Evolutionary conservation across 2,329 filamentous ascomycete species (phyloP), one percentile per base, ranked within the genome.

Genomic region (Venturia oleaginea): DNA sequence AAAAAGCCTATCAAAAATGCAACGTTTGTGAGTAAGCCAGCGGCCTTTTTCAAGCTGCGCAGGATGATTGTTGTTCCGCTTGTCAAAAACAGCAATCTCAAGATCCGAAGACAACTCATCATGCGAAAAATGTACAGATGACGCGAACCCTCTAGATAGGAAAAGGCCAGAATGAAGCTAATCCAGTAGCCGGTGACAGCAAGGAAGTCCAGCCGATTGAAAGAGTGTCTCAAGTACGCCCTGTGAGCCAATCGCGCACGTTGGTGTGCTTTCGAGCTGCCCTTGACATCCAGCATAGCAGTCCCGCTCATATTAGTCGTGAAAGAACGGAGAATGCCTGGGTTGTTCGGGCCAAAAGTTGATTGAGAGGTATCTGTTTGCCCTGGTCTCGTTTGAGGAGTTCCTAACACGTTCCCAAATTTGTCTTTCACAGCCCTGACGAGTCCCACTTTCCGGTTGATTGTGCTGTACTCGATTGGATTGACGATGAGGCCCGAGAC

Each of bases 111-210:
- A 76, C 92, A 97, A 72, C 92, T 96, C 66, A 99, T 81, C 95
- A 99, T 99, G 65, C 91, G 88, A 75, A 99, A 99, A 8, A 97
- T 84, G 70, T 92, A 96, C 8, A 97, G 75, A 72, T 95, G 90
- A 62, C 86, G 81, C 2, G 75, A 71, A 66, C 82, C 81, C 72
- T 97, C 90, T 24, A 92, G 73, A 0, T 88, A 86, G 13, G 84
- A 83, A 22, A 92, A 76, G 38, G 86, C 84, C 61, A 99, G 80
- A 13, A 85, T 74, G 71, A 97, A 94, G 1, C 91, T 88, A 65
- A 96, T 88, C 94, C 94, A 99, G 76, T 92, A 99, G 0, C 93
- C 89, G n/a, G 94, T 81, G 8, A 99, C 89, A 1, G 94, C 95
- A 63, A 99, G 80, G 74, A 97, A 97, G 74, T 99, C 94, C 13